Percentiles rank a stretch among this genome's conserved stretches.
These are phyloP conservation scores for Fusarium sp. DNA, from an alignment of 2,329 filamentous ascomycete species.

Conservation along the genomic window DNA sequence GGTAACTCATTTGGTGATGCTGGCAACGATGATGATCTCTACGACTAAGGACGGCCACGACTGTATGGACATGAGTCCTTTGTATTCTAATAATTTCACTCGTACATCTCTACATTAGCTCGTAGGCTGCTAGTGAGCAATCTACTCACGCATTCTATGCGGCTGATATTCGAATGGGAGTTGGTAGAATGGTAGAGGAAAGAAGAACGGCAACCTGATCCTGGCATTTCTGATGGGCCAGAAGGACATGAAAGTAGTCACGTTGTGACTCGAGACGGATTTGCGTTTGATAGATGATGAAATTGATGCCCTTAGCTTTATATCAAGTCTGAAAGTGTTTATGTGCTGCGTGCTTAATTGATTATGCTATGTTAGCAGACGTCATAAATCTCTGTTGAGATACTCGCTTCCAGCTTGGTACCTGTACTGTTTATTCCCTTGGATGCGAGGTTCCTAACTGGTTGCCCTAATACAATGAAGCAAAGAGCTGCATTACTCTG, in stretches of 20 bases:
- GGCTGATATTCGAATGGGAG: constrained; percentile 46
- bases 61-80: constrained; percentile 40
- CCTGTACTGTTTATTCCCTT: background rate
- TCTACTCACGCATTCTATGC: constrained; percentile 40
- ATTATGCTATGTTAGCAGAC: background rate
- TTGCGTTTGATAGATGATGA: constrained; percentile 45
- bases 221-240: constrained; percentile 17
- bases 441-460: background rate
- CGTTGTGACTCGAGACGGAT: constrained; percentile 30
- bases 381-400: background rate
- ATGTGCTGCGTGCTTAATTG: background rate
- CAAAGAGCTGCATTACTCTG: background rate
- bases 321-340: background rate
- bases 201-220: constrained; percentile 29
- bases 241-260: constrained; percentile 17
- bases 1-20: constrained; percentile 79
- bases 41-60: constrained; percentile 72
- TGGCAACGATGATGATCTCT: constrained; percentile 95
- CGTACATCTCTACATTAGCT: constrained; percentile 48
- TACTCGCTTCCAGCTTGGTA: background rate
- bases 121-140: constrained; percentile 25
- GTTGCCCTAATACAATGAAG: background rate
- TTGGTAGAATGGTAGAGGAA: constrained; percentile 49
- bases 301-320: constrained; percentile 44
- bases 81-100: constrained; percentile 61